Conservation (phyloP, 1,139 yeast species). For the Geotrichum reessii region DNA sequence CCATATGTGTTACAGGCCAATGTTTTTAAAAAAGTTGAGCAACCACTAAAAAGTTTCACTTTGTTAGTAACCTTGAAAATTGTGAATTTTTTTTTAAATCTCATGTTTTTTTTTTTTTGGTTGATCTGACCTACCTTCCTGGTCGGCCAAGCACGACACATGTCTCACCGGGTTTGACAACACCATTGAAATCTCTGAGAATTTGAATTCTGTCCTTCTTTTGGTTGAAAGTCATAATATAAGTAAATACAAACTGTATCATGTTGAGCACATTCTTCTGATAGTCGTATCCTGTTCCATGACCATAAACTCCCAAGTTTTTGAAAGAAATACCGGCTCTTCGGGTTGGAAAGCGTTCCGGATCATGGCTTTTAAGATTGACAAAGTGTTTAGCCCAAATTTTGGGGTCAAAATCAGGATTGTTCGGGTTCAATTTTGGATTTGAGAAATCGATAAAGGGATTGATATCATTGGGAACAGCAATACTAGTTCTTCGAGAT, state of each 20-base stretch:
- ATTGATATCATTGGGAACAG: conserved; percentile 1
- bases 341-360: conserved; percentile 54
- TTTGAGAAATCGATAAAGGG: conserved; percentile 16
- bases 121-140: conserved; percentile 39
- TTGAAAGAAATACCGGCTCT: conserved; percentile 61
- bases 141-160: conserved; percentile 77
- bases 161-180: conserved; percentile 63
- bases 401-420: not conserved
- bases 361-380: conserved; percentile 50
- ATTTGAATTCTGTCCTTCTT: conserved; percentile 45
- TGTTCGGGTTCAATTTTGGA: no score
- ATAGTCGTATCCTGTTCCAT: conserved; percentile 66
- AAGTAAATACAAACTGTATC: conserved; percentile 13
- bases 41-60: conserved; percentile 47
- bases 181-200: conserved; percentile 61
- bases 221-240: not conserved
- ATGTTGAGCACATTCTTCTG: conserved; percentile 62
- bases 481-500: no score
- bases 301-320: conserved; percentile 61
- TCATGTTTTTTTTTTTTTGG: no score
- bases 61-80: no score
- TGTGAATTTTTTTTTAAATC: no score
- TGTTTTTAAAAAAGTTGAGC: conserved; percentile 69
- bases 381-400: conserved; percentile 70
- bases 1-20: conserved; percentile 69